Evolutionary conservation across 305 asterid genomes (phyloP).

Genomic region (Solanum chacoense): DNA sequence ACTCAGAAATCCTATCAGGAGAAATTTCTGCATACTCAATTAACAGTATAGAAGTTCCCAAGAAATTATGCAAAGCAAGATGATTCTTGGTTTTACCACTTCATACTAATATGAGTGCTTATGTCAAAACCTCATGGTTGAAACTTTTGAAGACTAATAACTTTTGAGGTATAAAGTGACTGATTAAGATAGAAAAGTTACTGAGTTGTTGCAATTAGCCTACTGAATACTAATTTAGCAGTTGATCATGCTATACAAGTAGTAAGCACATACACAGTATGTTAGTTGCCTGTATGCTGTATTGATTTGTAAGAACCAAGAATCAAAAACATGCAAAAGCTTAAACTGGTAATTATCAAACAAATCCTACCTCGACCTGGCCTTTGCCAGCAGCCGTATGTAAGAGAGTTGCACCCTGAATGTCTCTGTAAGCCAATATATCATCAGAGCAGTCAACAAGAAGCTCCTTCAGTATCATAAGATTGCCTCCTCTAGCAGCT

Average conservation of each 20-base stretch:
- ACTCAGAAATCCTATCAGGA: neutral
- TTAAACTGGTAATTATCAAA: neutral
- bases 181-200: neutral
- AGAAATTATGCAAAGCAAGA: neutral
- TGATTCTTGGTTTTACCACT: neutral
- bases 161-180: neutral
- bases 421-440: constrained; percentile 52
- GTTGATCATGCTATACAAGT: neutral
- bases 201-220: neutral
- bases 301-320: neutral
- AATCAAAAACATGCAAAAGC: neutral
- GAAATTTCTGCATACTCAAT: neutral
- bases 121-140: neutral
- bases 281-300: neutral
- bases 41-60: neutral
- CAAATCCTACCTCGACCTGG: constrained; percentile 56
- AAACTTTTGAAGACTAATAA: neutral
- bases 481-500: constrained; percentile 91
- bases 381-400: constrained; percentile 94
- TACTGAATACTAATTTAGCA: neutral
- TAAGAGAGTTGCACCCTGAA: constrained; percentile 55
- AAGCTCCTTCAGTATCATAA: constrained; percentile 54
- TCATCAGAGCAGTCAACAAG: constrained; percentile 45
- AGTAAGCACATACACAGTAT: neutral
- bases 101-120: neutral